Evolutionary conservation across 345 rosid species (phyloP).

Genomic region (Iberis pinnata): DNA sequence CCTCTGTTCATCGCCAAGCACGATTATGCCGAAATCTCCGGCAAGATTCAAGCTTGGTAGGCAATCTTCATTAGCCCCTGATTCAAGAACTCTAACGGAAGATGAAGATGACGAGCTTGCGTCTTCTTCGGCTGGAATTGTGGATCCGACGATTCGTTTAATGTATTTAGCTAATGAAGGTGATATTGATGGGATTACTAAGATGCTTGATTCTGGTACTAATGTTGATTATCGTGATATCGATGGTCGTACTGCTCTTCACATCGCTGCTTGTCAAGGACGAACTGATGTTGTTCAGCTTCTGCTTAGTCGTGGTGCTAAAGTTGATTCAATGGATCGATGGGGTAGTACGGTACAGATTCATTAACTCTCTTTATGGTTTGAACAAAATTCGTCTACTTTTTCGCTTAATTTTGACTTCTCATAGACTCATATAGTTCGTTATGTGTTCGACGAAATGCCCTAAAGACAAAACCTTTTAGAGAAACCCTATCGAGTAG

Average conservation of each 20-base stretch:
- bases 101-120: slow-evolving; percentile 38
- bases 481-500: not conserved
- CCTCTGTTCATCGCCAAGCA: slow-evolving; percentile 19
- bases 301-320: slow-evolving; percentile 45
- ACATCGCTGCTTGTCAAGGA: slow-evolving; percentile 74
- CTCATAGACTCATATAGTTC: slow-evolving; percentile 16
- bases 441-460: slow-evolving; percentile 24
- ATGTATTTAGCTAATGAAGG: slow-evolving; percentile 79
- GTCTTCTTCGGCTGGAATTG: slow-evolving; percentile 24
- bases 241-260: slow-evolving; percentile 73
- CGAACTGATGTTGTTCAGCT: slow-evolving; percentile 43
- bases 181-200: slow-evolving; percentile 56
- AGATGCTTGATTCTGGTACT: slow-evolving; percentile 54
- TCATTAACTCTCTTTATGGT: not conserved
- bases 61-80: slow-evolving; percentile 64
- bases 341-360: slow-evolving; percentile 61
- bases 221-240: slow-evolving; percentile 58
- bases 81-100: slow-evolving; percentile 21
- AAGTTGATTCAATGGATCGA: slow-evolving; percentile 39
- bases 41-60: slow-evolving; percentile 48
- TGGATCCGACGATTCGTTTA: slow-evolving; percentile 53
- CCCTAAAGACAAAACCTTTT: not conserved
- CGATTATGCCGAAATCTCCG: slow-evolving; percentile 36
- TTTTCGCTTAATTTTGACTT: slow-evolving; percentile 11
- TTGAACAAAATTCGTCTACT: not conserved